Percentiles rank a stretch among this genome's conserved stretches.
Evolutionary conservation across 2,329 filamentous ascomycete species (phyloP).

Genomic region (Cladorrhinum sp.): DNA sequence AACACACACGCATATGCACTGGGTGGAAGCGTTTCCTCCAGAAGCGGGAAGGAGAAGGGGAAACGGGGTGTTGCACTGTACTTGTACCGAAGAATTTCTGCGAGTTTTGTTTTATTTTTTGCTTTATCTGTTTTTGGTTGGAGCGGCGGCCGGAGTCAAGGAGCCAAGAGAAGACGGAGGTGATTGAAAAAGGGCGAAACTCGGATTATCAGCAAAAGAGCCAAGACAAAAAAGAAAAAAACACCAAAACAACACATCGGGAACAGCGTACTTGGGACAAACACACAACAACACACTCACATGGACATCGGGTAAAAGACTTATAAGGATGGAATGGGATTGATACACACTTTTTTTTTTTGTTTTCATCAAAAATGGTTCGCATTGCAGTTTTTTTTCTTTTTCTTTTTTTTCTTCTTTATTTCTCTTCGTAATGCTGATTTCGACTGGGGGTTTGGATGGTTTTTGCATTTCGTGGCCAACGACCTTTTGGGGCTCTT

Average conservation of each 20-base stretch:
- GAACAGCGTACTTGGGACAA: conserved; percentile 1
- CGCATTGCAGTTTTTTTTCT: neutral
- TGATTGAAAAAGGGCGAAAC: neutral
- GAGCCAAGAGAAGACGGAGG: neutral
- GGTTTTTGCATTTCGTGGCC: neutral
- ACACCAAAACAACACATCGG: conserved; percentile 1
- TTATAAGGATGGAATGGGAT: neutral
- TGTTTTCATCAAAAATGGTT: conserved; percentile 1
- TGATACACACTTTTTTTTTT: conserved; percentile 4
- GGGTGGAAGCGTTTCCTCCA: conserved; percentile 8
- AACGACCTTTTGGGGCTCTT: too few relatives aligned
- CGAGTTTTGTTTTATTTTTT: neutral
- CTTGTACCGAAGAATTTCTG: neutral
- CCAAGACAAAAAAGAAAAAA: neutral
- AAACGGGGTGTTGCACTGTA: neutral
- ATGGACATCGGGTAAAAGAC: neutral
- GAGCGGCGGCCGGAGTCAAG: neutral
- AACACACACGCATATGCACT: neutral
- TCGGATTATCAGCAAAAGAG: neutral
- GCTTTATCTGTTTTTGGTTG: neutral
- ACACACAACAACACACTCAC: neutral
- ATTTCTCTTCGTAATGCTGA: neutral
- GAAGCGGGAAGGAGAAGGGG: neutral
- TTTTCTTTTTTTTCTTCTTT: neutral
- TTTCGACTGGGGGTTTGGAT: neutral